Conservation (phyloP, 2,329 filamentous ascomycete genomes). For the Nakataea oryzae region DNA sequence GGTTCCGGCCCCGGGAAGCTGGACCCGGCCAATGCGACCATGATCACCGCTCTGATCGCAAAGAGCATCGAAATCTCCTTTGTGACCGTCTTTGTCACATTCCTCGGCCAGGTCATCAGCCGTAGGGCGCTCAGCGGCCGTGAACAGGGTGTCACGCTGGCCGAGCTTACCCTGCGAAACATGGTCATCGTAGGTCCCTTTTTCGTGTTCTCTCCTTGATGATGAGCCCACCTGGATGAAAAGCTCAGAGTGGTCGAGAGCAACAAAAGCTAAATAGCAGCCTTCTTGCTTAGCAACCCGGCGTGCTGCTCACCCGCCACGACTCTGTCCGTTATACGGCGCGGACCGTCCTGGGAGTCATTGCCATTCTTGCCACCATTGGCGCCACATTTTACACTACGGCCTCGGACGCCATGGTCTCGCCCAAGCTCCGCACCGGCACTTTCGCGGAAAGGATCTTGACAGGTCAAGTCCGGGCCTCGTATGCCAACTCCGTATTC, state of each 20-base stretch:
- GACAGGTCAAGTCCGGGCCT: constrained; percentile 44
- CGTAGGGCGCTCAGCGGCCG: constrained; percentile 52
- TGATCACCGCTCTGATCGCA: constrained; percentile 2
- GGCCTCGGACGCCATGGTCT: constrained; percentile 64
- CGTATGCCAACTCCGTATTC: constrained; percentile 53
- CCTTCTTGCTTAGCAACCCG: constrained; percentile 43
- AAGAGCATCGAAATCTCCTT: constrained; percentile 5
- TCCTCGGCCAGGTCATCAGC: constrained; percentile 51
- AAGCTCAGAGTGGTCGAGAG: too few relatives aligned
- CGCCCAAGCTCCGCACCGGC: constrained; percentile 58
- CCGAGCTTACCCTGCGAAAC: constrained; percentile 67
- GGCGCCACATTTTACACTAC: constrained; percentile 65
- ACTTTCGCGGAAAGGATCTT: constrained; percentile 37
- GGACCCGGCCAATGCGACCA: neutral
- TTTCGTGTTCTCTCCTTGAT: neutral
- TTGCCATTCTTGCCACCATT: constrained; percentile 55
- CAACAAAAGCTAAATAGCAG: neutral
- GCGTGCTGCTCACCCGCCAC: constrained; percentile 60
- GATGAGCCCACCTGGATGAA: too few relatives aligned
- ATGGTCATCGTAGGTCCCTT: constrained; percentile 47
- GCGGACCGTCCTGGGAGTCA: constrained; percentile 49
- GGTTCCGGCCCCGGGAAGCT: neutral
- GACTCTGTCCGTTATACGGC: constrained; percentile 54
- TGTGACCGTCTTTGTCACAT: constrained; percentile 4
- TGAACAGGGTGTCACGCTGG: constrained; percentile 57